phyloP scores from a whole-genome alignment of 345 rosid species.

The Eucalyptus globulus region DNA sequence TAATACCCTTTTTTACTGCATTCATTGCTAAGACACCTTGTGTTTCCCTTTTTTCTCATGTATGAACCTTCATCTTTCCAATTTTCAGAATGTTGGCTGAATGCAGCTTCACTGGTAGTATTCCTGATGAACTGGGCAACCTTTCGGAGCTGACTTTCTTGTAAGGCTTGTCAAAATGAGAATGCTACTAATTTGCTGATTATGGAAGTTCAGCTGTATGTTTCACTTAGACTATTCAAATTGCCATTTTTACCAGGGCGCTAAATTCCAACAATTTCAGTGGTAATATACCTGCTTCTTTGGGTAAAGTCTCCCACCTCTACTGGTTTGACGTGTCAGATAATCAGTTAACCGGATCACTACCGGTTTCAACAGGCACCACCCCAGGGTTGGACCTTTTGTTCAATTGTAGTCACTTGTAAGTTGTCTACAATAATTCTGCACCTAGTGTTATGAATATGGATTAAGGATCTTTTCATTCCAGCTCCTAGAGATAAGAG shows the following conservation, averaged over 20 bases:
- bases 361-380: constrained; percentile 23
- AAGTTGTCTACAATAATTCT: neutral
- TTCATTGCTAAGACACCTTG: neutral
- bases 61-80: neutral
- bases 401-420: constrained; percentile 26
- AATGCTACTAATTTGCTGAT: neutral
- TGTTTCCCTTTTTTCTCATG: neutral
- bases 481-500: neutral
- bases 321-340: constrained; percentile 35
- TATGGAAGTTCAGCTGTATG: neutral
- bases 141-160: constrained; percentile 73
- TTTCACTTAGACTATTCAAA: neutral
- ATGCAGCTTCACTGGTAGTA: constrained; percentile 69
- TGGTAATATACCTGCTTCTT: constrained; percentile 24
- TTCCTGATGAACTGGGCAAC: constrained; percentile 75
- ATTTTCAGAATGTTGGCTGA: constrained; percentile 70
- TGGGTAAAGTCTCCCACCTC: constrained; percentile 19
- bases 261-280: constrained; percentile 27
- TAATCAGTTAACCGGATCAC: constrained; percentile 18
- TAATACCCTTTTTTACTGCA: neutral
- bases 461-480: neutral
- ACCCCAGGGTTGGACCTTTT: constrained; percentile 32
- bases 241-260: constrained; percentile 11
- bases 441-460: neutral
- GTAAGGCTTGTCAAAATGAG: constrained; percentile 31